Percentiles rank a stretch among this genome's conserved stretches.
These are phyloP conservation scores for Lactuca sativa DNA, from an alignment of 129 eudicot genomes.

Conservation along the genomic window DNA sequence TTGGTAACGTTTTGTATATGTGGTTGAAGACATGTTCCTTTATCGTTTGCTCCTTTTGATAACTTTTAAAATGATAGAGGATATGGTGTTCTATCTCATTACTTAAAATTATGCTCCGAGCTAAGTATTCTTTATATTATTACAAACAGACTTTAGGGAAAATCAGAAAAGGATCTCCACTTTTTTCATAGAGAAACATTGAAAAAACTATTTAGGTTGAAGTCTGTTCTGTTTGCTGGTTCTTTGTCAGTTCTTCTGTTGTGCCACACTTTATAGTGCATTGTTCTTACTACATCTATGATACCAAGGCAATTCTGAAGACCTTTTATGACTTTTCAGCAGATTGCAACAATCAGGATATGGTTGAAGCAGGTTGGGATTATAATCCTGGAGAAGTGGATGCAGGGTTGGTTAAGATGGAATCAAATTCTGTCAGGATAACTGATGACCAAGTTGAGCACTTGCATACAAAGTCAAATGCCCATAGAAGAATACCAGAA, in stretches of 20 bases:
- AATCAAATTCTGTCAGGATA: constrained; percentile 16
- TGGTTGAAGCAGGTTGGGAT: constrained; percentile 29
- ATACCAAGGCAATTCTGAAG: not conserved
- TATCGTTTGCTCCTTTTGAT: too few relatives aligned
- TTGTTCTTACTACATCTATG: not conserved
- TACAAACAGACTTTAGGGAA: too few relatives aligned
- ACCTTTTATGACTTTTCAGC: constrained; percentile 18
- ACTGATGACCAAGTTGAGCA: constrained; percentile 19
- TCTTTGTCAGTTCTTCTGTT: not conserved
- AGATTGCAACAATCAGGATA: constrained; percentile 29
- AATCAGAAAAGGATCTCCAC: too few relatives aligned
- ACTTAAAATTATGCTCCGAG: not conserved
- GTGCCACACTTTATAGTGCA: not conserved
- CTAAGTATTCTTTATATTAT: not conserved
- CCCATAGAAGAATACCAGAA: constrained; percentile 33
- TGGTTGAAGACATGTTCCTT: too few relatives aligned
- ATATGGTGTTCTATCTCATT: not conserved
- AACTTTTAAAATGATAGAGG: not conserved
- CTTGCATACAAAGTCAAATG: constrained; percentile 17
- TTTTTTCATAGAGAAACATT: not conserved
- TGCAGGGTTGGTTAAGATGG: constrained; percentile 34
- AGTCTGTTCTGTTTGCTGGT: not conserved
- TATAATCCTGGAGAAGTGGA: constrained; percentile 40
- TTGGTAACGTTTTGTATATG: too few relatives aligned
- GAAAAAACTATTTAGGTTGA: not conserved